phyloP scores from a whole-genome alignment of 768 basidiomycete species.

The Fomitopsis pulvina region DNA sequence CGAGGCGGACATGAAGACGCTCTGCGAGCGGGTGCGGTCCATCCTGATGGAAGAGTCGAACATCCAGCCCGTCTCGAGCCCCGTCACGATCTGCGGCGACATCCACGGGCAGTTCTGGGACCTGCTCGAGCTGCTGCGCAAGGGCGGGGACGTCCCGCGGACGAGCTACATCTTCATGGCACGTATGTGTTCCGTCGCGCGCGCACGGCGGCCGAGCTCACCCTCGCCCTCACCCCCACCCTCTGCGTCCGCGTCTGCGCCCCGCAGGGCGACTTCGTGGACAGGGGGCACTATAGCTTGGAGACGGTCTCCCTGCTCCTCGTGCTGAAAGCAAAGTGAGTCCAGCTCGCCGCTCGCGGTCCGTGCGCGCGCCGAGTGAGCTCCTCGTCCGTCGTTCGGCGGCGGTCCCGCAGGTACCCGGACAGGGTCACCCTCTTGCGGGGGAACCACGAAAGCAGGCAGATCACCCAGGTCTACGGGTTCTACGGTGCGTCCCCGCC shows the following conservation, averaged over 20 bases:
- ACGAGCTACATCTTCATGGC: conserved; percentile 96
- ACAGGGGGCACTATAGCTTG: conserved; percentile 91
- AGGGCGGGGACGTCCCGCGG: conserved; percentile 81
- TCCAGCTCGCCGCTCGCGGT: not conserved
- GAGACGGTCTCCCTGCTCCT: conserved; percentile 90
- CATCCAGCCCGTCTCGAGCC: conserved; percentile 92
- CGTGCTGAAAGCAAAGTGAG: conserved; percentile 82
- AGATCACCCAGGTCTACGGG: conserved; percentile 98
- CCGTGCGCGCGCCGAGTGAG: not conserved
- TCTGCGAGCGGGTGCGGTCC: conserved; percentile 85
- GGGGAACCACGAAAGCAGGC: conserved; percentile 95
- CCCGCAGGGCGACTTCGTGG: conserved; percentile 90
- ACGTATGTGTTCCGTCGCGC: conserved; percentile 39
- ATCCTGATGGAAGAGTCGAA: conserved; percentile 96
- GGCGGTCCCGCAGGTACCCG: conserved; percentile 58
- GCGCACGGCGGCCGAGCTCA: too few species aligned
- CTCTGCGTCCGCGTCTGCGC: too few species aligned
- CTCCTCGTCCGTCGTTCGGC: conserved; percentile 2
- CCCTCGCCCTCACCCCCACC: too few species aligned
- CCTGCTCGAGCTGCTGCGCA: conserved; percentile 79
- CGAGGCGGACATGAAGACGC: conserved; percentile 87
- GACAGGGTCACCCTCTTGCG: conserved; percentile 87
- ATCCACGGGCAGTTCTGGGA: conserved; percentile 99
- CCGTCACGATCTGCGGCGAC: conserved; percentile 93
- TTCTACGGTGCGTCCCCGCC: conserved; percentile 82